Percentiles rank a stretch among this genome's conserved stretches.
Evolutionary conservation across 176 grass and related monocot genomes (phyloP).

Genomic region (Triticum aestivum): DNA sequence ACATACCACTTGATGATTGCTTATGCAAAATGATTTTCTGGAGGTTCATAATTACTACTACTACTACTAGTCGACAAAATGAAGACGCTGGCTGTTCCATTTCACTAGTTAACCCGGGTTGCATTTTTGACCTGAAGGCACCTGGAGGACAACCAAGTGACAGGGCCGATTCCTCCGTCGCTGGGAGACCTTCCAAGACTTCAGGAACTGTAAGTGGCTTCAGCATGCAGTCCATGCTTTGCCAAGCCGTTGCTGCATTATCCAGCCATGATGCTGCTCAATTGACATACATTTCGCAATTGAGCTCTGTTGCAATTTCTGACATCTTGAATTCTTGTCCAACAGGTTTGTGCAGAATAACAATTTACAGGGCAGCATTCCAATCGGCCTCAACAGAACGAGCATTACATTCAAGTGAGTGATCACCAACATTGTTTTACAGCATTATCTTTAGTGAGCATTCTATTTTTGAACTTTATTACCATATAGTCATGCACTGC

Average conservation of each 20-base stretch:
- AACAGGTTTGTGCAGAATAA: slow-evolving; percentile 75
- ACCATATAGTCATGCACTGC: background rate
- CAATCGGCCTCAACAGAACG: slow-evolving; percentile 48
- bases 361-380: slow-evolving; percentile 50
- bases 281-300: background rate
- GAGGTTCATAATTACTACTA: background rate
- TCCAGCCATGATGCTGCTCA: background rate
- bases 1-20: background rate
- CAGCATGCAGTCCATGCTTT: background rate
- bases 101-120: background rate
- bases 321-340: background rate
- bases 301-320: background rate
- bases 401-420: slow-evolving; percentile 56
- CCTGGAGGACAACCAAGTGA: slow-evolving; percentile 64
- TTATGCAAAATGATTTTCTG: background rate
- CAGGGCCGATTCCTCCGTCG: slow-evolving; percentile 50
- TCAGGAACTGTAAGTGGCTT: slow-evolving; percentile 56
- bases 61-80: background rate
- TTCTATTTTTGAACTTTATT: background rate
- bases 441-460: background rate
- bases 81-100: background rate
- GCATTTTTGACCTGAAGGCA: slow-evolving; percentile 55
- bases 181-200: slow-evolving; percentile 59
- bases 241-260: background rate
- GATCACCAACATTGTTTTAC: background rate